These are phyloP conservation scores for Ceratocystis alfenasii DNA, from an alignment of 2,329 filamentous ascomycete genomes.

Conservation along the genomic window DNA sequence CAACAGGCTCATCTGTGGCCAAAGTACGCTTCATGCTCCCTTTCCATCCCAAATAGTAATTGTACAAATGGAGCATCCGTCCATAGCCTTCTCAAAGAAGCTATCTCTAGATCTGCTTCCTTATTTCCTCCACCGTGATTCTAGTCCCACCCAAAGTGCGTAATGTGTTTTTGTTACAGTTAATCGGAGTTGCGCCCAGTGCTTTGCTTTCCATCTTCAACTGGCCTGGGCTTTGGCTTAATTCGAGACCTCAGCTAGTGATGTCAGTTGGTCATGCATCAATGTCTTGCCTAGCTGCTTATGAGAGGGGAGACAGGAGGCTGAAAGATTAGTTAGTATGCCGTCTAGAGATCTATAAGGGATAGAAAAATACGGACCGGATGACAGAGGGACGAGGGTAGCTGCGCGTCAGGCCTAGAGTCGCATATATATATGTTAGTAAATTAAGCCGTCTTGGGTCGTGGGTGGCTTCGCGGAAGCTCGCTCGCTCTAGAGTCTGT, in stretches of 20 bases:
- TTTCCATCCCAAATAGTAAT: background rate
- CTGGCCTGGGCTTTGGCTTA: background rate
- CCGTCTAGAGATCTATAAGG: background rate
- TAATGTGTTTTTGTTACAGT: background rate
- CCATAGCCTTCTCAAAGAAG: background rate
- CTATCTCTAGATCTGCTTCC: background rate
- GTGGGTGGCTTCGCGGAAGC: conserved; percentile 7
- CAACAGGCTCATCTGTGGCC: background rate
- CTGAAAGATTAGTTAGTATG: conserved; percentile 29
- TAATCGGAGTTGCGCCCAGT: background rate
- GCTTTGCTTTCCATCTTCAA: background rate
- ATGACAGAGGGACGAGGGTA: conserved; percentile 70
- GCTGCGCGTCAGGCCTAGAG: conserved; percentile 78
- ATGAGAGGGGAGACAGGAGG: conserved; percentile 54
- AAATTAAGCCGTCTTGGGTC: conserved; percentile 5
- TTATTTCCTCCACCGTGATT: background rate
- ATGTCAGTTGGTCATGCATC: background rate
- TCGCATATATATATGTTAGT: conserved; percentile 25
- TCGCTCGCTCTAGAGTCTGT: conserved; percentile 24
- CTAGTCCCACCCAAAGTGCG: background rate
- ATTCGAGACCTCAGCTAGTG: background rate
- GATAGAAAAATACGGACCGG: conserved; percentile 33
- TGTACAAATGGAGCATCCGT: conserved; percentile 4
- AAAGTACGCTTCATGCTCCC: background rate
- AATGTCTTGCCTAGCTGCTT: conserved; percentile 25